A percentile compares a stretch with the other conserved stretches of the same genome.
phyloP scores from a whole-genome alignment of 2,329 filamentous ascomycete species.

The Aspergillus nomiae region DNA sequence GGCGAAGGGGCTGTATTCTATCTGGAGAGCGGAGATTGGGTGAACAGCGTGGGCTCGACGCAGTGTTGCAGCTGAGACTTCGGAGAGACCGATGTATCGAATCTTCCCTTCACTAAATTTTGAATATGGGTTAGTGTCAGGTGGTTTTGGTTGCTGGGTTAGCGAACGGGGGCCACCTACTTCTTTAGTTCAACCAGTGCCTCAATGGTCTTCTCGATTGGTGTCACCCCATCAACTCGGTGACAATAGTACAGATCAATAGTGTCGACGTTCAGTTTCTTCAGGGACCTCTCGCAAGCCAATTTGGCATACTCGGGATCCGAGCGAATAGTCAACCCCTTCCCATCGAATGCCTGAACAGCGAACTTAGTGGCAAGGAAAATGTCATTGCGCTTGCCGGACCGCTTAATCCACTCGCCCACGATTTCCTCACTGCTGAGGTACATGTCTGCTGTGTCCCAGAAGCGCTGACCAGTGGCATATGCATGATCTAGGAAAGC shows the following conservation, averaged over 20 bases:
- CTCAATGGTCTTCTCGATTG: slow-evolving; percentile 48
- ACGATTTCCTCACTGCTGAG: slow-evolving; percentile 31
- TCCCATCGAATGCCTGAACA: slow-evolving; percentile 21
- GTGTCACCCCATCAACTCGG: slow-evolving; percentile 45
- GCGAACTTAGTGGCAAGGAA: slow-evolving; percentile 47
- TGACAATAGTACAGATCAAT: slow-evolving; percentile 51
- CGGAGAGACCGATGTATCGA: slow-evolving; percentile 51
- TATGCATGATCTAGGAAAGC: not conserved
- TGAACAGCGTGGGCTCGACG: slow-evolving; percentile 53
- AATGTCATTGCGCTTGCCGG: slow-evolving; percentile 42
- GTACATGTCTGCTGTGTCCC: slow-evolving; percentile 33
- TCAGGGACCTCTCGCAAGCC: slow-evolving; percentile 39
- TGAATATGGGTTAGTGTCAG: no score
- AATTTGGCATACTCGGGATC: slow-evolving; percentile 40
- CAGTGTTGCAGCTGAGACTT: slow-evolving; percentile 47
- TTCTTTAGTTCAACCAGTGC: slow-evolving; percentile 48
- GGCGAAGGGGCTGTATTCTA: slow-evolving; percentile 55
- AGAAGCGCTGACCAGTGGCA: not conserved
- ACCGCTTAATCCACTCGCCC: slow-evolving; percentile 44
- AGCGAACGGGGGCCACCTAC: slow-evolving; percentile 16
- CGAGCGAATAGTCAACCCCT: slow-evolving; percentile 27
- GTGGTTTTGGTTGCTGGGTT: no score
- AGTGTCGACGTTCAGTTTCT: slow-evolving; percentile 38
- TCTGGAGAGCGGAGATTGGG: slow-evolving; percentile 52
- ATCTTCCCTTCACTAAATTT: slow-evolving; percentile 49